Percentiles rank a stretch among this genome's conserved stretches.
These are phyloP conservation scores for Beauveria sp. DNA, from an alignment of 2,329 filamentous ascomycete genomes.

Conservation along the genomic window DNA sequence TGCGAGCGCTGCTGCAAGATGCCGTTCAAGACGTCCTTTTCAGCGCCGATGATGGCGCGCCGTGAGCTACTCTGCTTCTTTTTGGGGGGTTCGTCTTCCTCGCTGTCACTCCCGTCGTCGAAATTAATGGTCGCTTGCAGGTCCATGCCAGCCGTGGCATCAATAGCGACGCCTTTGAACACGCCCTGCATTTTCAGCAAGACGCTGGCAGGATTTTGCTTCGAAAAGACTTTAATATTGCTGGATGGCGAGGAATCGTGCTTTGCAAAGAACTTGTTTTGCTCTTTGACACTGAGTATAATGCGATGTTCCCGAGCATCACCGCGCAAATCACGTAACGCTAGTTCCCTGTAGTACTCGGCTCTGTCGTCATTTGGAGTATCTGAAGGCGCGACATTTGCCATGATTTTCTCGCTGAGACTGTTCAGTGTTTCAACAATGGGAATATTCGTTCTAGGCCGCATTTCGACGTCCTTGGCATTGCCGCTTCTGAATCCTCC, in stretches of 20 bases:
- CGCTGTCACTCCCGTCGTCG: constrained; percentile 61
- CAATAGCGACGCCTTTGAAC: constrained; percentile 43
- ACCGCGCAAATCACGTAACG: constrained; percentile 71
- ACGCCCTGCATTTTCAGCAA: constrained; percentile 57
- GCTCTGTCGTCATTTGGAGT: constrained; percentile 53
- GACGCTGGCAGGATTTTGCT: constrained; percentile 63
- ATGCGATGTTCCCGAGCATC: constrained; percentile 70
- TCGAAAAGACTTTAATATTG: constrained; percentile 49
- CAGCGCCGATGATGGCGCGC: constrained; percentile 54
- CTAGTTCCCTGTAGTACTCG: constrained; percentile 67
- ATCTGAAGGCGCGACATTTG: constrained; percentile 74
- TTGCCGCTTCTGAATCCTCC: constrained; percentile 78
- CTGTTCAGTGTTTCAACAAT: constrained; percentile 86
- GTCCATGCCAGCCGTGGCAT: constrained; percentile 45
- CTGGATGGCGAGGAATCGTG: constrained; percentile 40
- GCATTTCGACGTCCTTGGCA: constrained; percentile 82
- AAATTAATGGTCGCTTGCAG: constrained; percentile 60
- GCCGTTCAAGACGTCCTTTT: constrained; percentile 58
- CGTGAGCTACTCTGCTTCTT: constrained; percentile 60
- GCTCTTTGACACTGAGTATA: constrained; percentile 80
- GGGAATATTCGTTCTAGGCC: constrained; percentile 71
- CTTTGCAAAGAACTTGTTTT: constrained; percentile 71
- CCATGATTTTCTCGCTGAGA: constrained; percentile 88
- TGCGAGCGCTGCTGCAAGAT: constrained; percentile 55
- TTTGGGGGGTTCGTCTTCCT: constrained; percentile 46